Percentiles rank a stretch among this genome's conserved stretches.
phyloP scores from a whole-genome alignment of 1,139 yeast species.

The Wickerhamomyces sp. region DNA sequence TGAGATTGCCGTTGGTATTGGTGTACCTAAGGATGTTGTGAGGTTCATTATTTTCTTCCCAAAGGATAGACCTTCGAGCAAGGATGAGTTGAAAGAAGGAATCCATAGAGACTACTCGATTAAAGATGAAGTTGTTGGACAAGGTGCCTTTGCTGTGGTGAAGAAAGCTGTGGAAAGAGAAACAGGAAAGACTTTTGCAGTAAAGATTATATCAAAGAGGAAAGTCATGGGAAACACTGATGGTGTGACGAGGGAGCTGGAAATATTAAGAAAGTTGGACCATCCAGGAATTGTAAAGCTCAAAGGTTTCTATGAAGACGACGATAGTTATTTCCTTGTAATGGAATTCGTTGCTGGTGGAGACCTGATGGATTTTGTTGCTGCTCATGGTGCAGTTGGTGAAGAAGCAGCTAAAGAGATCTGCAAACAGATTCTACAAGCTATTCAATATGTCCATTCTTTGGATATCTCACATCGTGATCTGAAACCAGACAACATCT shows the following conservation, averaged over 20 bases:
- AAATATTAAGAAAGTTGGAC: slow-evolving; percentile 66
- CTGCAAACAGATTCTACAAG: slow-evolving; percentile 75
- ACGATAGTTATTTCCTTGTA: slow-evolving; percentile 73
- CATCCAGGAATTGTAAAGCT: slow-evolving; percentile 83
- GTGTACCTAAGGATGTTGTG: slow-evolving; percentile 72
- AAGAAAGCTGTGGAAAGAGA: slow-evolving; percentile 82
- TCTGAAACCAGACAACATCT: slow-evolving; percentile 85
- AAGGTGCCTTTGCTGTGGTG: slow-evolving; percentile 96
- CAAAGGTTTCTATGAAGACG: slow-evolving; percentile 81
- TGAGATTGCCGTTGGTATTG: slow-evolving; percentile 86
- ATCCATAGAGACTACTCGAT: slow-evolving; percentile 73
- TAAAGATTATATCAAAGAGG: slow-evolving; percentile 78
- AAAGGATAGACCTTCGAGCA: slow-evolving; percentile 6
- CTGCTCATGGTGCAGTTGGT: slow-evolving; percentile 85
- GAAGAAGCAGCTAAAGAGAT: slow-evolving; percentile 88
- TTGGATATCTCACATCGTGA: slow-evolving; percentile 92
- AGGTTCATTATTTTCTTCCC: slow-evolving; percentile 58
- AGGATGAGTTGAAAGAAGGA: slow-evolving; percentile 27
- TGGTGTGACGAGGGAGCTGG: slow-evolving; percentile 82
- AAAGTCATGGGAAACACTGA: slow-evolving; percentile 76
- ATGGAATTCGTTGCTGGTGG: slow-evolving; percentile 98
- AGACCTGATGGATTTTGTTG: slow-evolving; percentile 94
- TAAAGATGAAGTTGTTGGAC: slow-evolving; percentile 82
- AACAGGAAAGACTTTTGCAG: slow-evolving; percentile 84
- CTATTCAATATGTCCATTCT: slow-evolving; percentile 81